These are phyloP conservation scores for Phytopythium montanum DNA, from an alignment of 352 stramenopile species.

Conservation along the genomic window DNA sequence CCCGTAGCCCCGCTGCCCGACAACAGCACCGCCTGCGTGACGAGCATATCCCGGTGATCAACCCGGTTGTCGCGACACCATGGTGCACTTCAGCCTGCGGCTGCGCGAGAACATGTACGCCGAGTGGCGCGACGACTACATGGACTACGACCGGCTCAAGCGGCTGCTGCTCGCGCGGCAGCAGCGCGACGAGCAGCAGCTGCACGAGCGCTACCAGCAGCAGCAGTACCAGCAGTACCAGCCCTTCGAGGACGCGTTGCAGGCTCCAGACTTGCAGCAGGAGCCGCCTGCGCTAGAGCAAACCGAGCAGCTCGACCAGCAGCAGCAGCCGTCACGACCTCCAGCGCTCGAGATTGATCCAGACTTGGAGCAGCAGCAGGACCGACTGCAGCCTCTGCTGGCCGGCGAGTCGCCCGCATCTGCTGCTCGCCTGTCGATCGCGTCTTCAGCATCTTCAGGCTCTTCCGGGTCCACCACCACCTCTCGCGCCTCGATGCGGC, in stretches of 20 bases:
- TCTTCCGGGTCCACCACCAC: slow-evolving; percentile 4
- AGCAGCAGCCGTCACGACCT: slow-evolving; percentile 19
- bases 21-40: neutral
- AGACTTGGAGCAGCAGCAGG: slow-evolving; percentile 13
- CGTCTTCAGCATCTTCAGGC: slow-evolving; percentile 1
- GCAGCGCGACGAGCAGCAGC: slow-evolving; percentile 33
- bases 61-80: slow-evolving; percentile 10
- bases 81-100: slow-evolving; percentile 78
- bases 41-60: neutral
- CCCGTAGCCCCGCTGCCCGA: neutral
- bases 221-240: slow-evolving; percentile 8
- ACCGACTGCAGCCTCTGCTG: slow-evolving; percentile 25
- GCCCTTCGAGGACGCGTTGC: slow-evolving; percentile 9
- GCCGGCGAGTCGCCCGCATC: slow-evolving; percentile 8
- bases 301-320: slow-evolving; percentile 13
- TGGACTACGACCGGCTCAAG: slow-evolving; percentile 90
- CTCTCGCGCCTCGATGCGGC: slow-evolving; percentile 7
- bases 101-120: slow-evolving; percentile 82
- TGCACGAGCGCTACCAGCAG: slow-evolving; percentile 6
- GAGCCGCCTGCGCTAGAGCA: slow-evolving; percentile 11
- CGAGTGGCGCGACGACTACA: slow-evolving; percentile 86
- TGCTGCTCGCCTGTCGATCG: neutral
- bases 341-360: slow-evolving; percentile 1
- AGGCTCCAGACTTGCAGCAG: slow-evolving; percentile 13
- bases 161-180: slow-evolving; percentile 65